Conservation (phyloP, 352 stramenopile genomes). For the Phytophthora capsici region DNA sequence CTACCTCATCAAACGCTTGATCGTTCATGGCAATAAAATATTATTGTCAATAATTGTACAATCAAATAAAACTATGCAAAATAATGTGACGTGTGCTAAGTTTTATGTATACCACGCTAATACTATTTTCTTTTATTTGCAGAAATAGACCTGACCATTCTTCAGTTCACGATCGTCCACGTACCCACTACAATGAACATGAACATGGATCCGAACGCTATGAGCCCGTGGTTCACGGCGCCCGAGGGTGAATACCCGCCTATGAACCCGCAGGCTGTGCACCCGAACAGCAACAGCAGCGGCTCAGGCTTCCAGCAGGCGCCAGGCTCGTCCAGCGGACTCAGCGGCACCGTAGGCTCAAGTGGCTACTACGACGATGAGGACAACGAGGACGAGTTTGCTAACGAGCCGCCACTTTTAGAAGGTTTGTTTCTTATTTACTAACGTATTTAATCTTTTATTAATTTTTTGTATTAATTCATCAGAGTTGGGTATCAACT, state of each 20-base stretch:
- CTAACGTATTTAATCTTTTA: slow-evolving; percentile 1
- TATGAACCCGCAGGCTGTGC: slow-evolving; percentile 32
- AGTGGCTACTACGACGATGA: slow-evolving; percentile 37
- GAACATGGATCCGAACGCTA: slow-evolving; percentile 78
- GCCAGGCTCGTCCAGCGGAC: slow-evolving; percentile 27
- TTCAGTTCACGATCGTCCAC: slow-evolving; percentile 10
- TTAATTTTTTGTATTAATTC: slow-evolving; percentile 12
- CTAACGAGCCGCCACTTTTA: slow-evolving; percentile 96
- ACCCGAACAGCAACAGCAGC: slow-evolving; percentile 22
- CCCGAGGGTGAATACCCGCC: slow-evolving; percentile 52
- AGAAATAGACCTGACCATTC: neutral
- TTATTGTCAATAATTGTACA: no score
- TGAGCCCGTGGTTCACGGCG: slow-evolving; percentile 76
- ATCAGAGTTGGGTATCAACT: slow-evolving; percentile 97
- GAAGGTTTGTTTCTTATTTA: slow-evolving; percentile 63
- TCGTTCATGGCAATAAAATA: no score
- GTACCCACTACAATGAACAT: slow-evolving; percentile 62
- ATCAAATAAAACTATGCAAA: no score
- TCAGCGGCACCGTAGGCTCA: slow-evolving; percentile 35
- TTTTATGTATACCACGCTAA: neutral
- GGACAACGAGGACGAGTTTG: slow-evolving; percentile 88
- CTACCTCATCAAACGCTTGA: neutral
- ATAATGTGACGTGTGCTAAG: slow-evolving; percentile 16
- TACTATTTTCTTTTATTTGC: neutral
- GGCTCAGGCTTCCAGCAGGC: slow-evolving; percentile 32